phyloP scores from a whole-genome alignment of 768 basidiomycete genomes.

The Crassisporium funariophilum region DNA sequence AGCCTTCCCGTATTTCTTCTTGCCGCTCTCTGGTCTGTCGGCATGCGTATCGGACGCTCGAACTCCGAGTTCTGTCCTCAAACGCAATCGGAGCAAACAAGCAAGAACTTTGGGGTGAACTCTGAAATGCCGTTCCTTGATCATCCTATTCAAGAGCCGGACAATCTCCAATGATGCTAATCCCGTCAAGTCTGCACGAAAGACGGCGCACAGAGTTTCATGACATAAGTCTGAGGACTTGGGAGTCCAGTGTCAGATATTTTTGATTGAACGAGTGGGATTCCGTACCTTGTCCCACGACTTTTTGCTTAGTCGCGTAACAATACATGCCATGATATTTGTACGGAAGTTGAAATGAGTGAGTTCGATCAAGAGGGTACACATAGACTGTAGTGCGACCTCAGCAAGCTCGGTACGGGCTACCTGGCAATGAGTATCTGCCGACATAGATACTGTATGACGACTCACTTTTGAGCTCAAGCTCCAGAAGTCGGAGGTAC shows the following conservation, averaged over 20 bases:
- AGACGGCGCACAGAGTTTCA: constrained; percentile 77
- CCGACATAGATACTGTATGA: constrained; percentile 11
- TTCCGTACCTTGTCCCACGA: constrained; percentile 84
- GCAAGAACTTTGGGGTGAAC: constrained; percentile 88
- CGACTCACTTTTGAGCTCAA: constrained; percentile 78
- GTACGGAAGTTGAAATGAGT: constrained; percentile 97
- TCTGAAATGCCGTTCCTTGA: constrained; percentile 89
- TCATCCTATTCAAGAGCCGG: constrained; percentile 90
- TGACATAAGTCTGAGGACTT: constrained; percentile 88
- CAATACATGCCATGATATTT: constrained; percentile 88
- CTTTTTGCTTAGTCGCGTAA: constrained; percentile 79
- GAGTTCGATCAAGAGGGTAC: constrained; percentile 76
- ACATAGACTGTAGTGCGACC: constrained; percentile 81
- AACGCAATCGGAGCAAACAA: constrained; percentile 81
- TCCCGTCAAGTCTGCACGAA: constrained; percentile 82
- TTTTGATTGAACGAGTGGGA: constrained; percentile 11
- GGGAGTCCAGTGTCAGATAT: constrained; percentile 14
- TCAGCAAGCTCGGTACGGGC: constrained; percentile 68
- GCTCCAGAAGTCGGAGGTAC: constrained; percentile 84
- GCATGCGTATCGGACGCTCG: constrained; percentile 73
- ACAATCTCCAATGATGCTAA: constrained; percentile 84
- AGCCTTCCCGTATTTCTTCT: constrained; percentile 56
- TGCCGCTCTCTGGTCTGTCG: constrained; percentile 49
- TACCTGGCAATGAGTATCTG: constrained; percentile 28
- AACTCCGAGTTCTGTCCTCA: constrained; percentile 83